phyloP scores from a whole-genome alignment of 2,329 filamentous ascomycete species.

The Hirsutella minnesotensis region DNA sequence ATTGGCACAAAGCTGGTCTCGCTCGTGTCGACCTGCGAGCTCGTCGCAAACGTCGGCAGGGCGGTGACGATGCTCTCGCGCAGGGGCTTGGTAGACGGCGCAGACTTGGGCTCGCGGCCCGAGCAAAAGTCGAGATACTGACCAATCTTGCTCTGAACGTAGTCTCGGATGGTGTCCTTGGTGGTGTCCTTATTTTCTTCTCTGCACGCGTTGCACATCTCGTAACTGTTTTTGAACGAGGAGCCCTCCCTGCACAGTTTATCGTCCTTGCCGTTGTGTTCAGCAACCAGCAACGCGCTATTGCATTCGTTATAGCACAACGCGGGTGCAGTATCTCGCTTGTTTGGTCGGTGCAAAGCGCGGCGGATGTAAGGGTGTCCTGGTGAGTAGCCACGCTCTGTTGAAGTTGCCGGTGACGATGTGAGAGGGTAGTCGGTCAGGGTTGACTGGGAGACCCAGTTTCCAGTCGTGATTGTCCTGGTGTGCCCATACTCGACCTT shows the following conservation, averaged over 20 bases:
- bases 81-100: conserved; percentile 4
- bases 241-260: conserved; percentile 32
- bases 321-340: conserved; percentile 30
- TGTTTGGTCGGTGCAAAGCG: conserved; percentile 16
- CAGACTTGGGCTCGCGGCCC: conserved; percentile 10
- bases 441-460: conserved; percentile 40
- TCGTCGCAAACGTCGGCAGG: conserved; percentile 11
- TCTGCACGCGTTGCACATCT: conserved; percentile 32
- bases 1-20: conserved; percentile 10
- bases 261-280: conserved; percentile 32
- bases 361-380: conserved; percentile 1
- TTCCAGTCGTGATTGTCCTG: conserved; percentile 39
- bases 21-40: conserved; percentile 13
- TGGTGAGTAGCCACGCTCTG: background rate
- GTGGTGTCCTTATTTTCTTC: conserved; percentile 8
- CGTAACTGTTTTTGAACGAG: conserved; percentile 24
- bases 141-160: conserved; percentile 24
- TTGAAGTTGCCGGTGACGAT: background rate
- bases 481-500: conserved; percentile 22
- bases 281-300: conserved; percentile 31
- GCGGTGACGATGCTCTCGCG: conserved; percentile 14
- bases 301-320: conserved; percentile 44
- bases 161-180: conserved; percentile 18
- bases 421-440: conserved; percentile 22
- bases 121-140: conserved; percentile 37